These are phyloP conservation scores for Emergomyces orientalis DNA, from an alignment of 2,329 filamentous ascomycete genomes.

Conservation along the genomic window DNA sequence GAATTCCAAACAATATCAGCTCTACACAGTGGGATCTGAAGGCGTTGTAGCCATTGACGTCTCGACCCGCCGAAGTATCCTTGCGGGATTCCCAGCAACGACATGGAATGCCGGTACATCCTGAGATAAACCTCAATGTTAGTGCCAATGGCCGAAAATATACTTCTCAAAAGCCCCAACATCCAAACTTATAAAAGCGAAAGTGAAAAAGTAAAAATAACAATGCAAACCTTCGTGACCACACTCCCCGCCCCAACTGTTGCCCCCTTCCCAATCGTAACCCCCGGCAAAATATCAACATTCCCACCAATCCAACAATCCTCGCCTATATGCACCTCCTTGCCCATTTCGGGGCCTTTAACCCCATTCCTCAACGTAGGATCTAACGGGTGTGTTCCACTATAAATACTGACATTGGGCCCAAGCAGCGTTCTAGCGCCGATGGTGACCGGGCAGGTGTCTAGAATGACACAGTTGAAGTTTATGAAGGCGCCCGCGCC, in stretches of 20 bases:
- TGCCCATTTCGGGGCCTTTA: slow-evolving; percentile 64
- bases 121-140: slow-evolving; percentile 17
- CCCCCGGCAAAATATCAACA: slow-evolving; percentile 61
- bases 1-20: not conserved
- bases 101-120: slow-evolving; percentile 37
- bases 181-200: not conserved
- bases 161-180: not conserved
- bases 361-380: slow-evolving; percentile 64
- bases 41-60: slow-evolving; percentile 24
- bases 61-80: slow-evolving; percentile 32
- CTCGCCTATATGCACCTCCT: slow-evolving; percentile 64
- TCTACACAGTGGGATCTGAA: not conserved
- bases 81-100: slow-evolving; percentile 34
- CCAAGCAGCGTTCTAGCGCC: slow-evolving; percentile 70
- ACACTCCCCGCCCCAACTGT: slow-evolving; percentile 74
- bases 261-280: slow-evolving; percentile 65
- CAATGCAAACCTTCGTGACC: slow-evolving; percentile 55
- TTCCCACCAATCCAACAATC: slow-evolving; percentile 75
- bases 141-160: not conserved
- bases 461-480: slow-evolving; percentile 64
- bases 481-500: slow-evolving; percentile 68
- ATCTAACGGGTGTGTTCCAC: slow-evolving; percentile 67
- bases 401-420: slow-evolving; percentile 67
- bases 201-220: not conserved
- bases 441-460: slow-evolving; percentile 65